Evolutionary conservation across 352 stramenopile species (phyloP).

Genomic region (Paralagenidium karlingii): DNA sequence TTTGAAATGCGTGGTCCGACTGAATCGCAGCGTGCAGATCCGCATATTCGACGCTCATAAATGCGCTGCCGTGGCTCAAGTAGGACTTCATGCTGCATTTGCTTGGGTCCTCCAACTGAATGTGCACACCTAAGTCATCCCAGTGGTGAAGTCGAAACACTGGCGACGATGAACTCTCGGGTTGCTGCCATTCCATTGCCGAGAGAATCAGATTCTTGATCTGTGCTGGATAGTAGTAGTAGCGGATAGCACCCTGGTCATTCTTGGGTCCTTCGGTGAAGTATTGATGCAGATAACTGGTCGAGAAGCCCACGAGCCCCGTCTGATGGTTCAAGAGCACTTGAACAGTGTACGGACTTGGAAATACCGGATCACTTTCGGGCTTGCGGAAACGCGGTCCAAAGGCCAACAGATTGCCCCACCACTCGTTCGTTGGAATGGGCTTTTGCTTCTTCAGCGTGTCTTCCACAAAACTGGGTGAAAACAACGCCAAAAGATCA

Average conservation of each 20-base stretch:
- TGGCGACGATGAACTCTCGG: slow-evolving; percentile 1
- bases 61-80: slow-evolving; percentile 56
- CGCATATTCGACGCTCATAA: slow-evolving; percentile 61
- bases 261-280: slow-evolving; percentile 47
- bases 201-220: slow-evolving; percentile 70
- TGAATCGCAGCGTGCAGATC: slow-evolving; percentile 44
- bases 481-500: no score
- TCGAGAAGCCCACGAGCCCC: slow-evolving; percentile 29
- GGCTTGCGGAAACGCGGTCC: slow-evolving; percentile 11
- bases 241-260: slow-evolving; percentile 72
- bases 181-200: slow-evolving; percentile 21
- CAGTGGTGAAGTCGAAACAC: slow-evolving; percentile 41
- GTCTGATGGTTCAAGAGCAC: slow-evolving; percentile 16
- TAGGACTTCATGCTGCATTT: slow-evolving; percentile 27
- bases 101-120: slow-evolving; percentile 15
- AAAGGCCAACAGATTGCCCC: slow-evolving; percentile 69
- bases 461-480: no score
- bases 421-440: slow-evolving; percentile 76
- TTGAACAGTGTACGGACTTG: slow-evolving; percentile 57
- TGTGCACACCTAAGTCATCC: slow-evolving; percentile 61
- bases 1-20: slow-evolving; percentile 44
- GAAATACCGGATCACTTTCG: slow-evolving; percentile 64
- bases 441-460: no score
- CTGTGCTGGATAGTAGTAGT: slow-evolving; percentile 65
- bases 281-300: slow-evolving; percentile 67